phyloP scores from a whole-genome alignment of 78 protist species.

The Dictyostelium firmibasis region DNA sequence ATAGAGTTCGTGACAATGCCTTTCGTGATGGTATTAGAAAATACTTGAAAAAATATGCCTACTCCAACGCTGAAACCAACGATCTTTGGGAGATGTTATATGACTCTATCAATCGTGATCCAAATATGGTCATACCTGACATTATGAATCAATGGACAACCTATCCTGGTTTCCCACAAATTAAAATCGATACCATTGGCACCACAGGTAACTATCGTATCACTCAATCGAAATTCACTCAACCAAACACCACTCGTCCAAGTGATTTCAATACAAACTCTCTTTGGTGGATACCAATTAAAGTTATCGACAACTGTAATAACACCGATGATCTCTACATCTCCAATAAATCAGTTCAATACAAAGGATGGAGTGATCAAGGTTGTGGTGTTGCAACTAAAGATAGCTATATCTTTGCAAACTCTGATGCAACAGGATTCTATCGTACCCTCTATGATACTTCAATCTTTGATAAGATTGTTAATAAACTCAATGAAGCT shows the following conservation, averaged over 20 bases:
- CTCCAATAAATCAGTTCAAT: not conserved
- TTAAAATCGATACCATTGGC: not conserved
- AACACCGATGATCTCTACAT: not conserved
- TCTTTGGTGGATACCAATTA: slow-evolving; percentile 34
- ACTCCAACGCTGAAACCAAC: slow-evolving; percentile 81
- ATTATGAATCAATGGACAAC: slow-evolving; percentile 50
- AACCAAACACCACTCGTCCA: not conserved
- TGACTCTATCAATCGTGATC: not conserved
- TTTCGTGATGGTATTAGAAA: slow-evolving; percentile 84
- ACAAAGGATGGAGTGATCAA: not conserved
- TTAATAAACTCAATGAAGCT: not conserved
- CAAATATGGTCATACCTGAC: not conserved
- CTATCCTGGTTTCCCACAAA: slow-evolving; percentile 27
- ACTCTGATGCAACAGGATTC: slow-evolving; percentile 8
- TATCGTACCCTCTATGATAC: slow-evolving; percentile 7
- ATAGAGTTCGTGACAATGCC: slow-evolving; percentile 28
- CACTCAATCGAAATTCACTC: slow-evolving; percentile 15
- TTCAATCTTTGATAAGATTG: not conserved
- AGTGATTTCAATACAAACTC: not conserved
- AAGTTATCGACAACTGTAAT: not conserved
- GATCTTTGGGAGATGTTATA: slow-evolving; percentile 41
- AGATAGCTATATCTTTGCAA: not conserved
- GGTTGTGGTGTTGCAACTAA: not conserved
- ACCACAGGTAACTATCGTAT: not conserved
- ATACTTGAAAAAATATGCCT: slow-evolving; percentile 77